Conservation (phyloP, 768 basidiomycete genomes). For the Russula emetica region DNA sequence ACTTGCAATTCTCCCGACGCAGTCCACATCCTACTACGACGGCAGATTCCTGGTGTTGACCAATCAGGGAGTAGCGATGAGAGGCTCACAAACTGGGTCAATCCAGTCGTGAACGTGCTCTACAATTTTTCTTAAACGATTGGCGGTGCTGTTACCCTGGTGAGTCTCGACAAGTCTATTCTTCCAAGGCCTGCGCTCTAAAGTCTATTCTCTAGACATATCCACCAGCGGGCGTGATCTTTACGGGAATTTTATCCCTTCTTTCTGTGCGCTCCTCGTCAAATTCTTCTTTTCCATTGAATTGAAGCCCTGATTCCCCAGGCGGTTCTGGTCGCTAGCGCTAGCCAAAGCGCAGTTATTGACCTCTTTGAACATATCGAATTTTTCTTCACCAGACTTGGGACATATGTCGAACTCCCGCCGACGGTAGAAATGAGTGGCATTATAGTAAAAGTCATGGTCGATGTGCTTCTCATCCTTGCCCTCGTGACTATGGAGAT, state of each 20-base stretch:
- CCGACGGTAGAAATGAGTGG: neutral
- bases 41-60: neutral
- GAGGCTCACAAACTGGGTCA: slow-evolving; percentile 2
- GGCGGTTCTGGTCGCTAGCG: neutral
- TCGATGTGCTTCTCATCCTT: neutral
- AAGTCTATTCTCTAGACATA: too few relatives aligned
- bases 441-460: neutral
- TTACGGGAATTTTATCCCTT: neutral
- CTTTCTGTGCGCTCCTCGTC: neutral
- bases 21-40: neutral
- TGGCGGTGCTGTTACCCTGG: neutral
- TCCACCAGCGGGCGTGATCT: neutral
- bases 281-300: too few relatives aligned
- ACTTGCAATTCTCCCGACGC: slow-evolving; percentile 1
- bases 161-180: neutral
- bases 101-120: neutral
- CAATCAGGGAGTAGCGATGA: neutral
- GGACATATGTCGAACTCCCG: neutral
- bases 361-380: neutral
- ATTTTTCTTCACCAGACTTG: neutral
- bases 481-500: neutral
- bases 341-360: neutral
- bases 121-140: neutral
- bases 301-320: neutral
- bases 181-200: neutral